phyloP scores from a whole-genome alignment of 352 stramenopile species.

The Pythium sukuiense region DNA sequence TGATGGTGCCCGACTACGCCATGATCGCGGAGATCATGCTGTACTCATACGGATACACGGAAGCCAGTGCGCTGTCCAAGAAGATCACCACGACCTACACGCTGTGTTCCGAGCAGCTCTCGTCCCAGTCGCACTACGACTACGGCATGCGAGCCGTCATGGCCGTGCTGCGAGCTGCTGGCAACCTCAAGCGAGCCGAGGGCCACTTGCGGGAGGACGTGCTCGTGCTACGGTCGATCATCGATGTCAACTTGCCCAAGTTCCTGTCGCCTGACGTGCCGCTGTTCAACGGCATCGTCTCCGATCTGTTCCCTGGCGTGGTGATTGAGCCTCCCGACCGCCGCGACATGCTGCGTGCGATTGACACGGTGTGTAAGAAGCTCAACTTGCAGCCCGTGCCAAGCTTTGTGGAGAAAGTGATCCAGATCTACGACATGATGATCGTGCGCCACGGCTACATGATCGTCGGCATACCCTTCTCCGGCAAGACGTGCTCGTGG shows the following conservation, averaged over 20 bases:
- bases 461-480: conserved; percentile 94
- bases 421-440: conserved; percentile 97
- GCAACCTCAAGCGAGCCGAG: conserved; percentile 88
- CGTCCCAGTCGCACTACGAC: conserved; percentile 94
- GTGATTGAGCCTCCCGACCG: conserved; percentile 87
- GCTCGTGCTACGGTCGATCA: conserved; percentile 91
- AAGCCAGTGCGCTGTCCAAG: conserved; percentile 87
- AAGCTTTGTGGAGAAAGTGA: conserved; percentile 93
- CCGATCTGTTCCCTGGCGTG: conserved; percentile 92
- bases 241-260: conserved; percentile 94
- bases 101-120: conserved; percentile 93
- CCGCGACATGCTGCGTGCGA: conserved; percentile 82
- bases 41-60: conserved; percentile 93
- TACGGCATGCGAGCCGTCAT: conserved; percentile 96
- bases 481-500: conserved; percentile 91
- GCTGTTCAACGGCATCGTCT: conserved; percentile 94
- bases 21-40: conserved; percentile 95
- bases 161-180: conserved; percentile 91
- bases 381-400: conserved; percentile 84
- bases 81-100: conserved; percentile 95
- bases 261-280: conserved; percentile 92
- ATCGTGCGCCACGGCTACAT: conserved; percentile 96
- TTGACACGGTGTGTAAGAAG: conserved; percentile 78
- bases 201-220: conserved; percentile 85
- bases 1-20: conserved; percentile 96